Conservation (phyloP, 306 rosid species). For the Ammopiptanthus mongolicus region DNA sequence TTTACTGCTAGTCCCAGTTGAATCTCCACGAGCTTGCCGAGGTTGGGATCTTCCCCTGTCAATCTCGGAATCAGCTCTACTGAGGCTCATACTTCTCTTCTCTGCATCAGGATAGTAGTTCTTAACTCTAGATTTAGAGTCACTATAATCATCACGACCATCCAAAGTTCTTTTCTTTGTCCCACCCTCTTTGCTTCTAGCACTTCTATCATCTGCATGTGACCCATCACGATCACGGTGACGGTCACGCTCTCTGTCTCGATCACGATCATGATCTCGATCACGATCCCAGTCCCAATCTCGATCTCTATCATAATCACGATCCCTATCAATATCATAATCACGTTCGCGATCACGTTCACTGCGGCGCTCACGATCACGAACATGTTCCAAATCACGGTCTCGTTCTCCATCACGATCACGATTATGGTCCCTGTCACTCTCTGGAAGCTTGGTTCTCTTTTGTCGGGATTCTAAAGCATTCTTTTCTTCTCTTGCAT, state of each 20-base stretch:
- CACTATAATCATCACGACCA: constrained; percentile 67
- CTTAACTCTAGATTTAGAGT: constrained; percentile 66
- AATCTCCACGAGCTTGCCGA: constrained; percentile 59
- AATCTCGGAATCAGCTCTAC: constrained; percentile 66
- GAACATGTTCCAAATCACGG: constrained; percentile 33
- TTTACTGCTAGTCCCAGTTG: constrained; percentile 47
- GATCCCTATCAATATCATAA: constrained; percentile 53
- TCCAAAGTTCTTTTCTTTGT: constrained; percentile 77
- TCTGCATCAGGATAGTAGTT: constrained; percentile 59
- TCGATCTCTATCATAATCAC: constrained; percentile 51
- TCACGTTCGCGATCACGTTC: constrained; percentile 45
- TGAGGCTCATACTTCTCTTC: constrained; percentile 61
- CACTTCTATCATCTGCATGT: constrained; percentile 57
- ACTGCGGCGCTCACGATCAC: constrained; percentile 39
- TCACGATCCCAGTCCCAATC: constrained; percentile 54
- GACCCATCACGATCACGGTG: constrained; percentile 60
- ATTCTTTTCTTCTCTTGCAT: constrained; percentile 70
- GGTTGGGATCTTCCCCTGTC: constrained; percentile 73
- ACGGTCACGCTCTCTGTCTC: constrained; percentile 41
- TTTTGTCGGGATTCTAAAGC: constrained; percentile 54
- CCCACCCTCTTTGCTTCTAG: constrained; percentile 62
- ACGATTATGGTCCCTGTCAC: constrained; percentile 42
- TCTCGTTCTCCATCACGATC: constrained; percentile 35
- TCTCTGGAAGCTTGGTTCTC: constrained; percentile 66
- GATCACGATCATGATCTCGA: constrained; percentile 42